Evolutionary conservation across 768 basidiomycete genomes (phyloP), one percentile per base, ranked within the genome.

Genomic region (Tylopilus felleus): DNA sequence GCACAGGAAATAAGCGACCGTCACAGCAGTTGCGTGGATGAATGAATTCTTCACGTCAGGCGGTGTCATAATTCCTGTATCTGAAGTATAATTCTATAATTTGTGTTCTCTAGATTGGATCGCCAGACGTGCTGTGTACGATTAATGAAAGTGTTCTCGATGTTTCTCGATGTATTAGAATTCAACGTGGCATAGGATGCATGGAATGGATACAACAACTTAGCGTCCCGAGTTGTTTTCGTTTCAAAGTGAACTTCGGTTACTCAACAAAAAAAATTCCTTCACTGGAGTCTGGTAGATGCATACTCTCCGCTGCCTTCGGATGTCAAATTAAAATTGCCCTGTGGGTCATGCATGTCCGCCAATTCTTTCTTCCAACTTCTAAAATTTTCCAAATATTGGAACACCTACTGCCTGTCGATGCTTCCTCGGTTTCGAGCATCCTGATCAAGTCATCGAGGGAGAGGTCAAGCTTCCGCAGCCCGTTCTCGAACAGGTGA

Each of bases 391-490:
- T 63, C 59, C 35, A 80, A 49, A 43, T 77, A 59, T 4, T 55
- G 60, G 42, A 72, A 70, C 45, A 68, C 72, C 48, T 69, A 13
- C 66, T 41, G 1, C 73, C 74, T 22, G 70, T 68, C 5, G 71
- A 66, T 19, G 50, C 60, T 54, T 74, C 72, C 60, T 83, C 79
- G 28, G 70, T 68, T 60, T 78, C 73, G 12, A 83, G 66, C 22
- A 76, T 72, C 1, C 62, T 53, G 39, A 80, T 78, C 38, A 78
- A 68, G 17, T 79, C 74, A 12, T 65, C 60, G 47, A 81, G 66
- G 4, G 77, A 71, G 60, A 25, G 1, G 56, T 80, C 79, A 38
- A 81, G 71, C 43, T 75, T 77, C 42, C 71, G 60, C 28, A 82
- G 62, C 4, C 75, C 74, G 28, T 66, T 67, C 28, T 73, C 65